phyloP scores from a whole-genome alignment of 116 monocot species.

The Trichopus zeylanicus region DNA sequence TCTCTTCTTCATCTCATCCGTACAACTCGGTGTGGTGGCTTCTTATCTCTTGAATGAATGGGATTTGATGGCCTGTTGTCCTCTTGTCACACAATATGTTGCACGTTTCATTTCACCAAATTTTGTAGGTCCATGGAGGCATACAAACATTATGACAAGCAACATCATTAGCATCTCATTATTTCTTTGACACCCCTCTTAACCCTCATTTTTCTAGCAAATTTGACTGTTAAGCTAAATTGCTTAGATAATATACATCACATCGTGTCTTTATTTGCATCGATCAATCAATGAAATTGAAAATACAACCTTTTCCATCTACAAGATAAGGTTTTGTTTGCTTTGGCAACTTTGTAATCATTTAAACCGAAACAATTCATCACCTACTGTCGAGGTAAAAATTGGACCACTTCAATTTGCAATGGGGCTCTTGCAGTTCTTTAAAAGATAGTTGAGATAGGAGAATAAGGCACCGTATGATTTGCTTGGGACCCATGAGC shows the following conservation, averaged over 20 bases:
- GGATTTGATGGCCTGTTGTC: neutral
- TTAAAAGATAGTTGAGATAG: neutral
- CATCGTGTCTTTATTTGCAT: neutral
- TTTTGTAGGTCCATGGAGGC: neutral
- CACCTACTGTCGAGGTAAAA: too few species aligned
- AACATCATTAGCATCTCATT: too few species aligned
- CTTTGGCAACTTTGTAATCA: neutral
- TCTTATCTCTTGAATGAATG: neutral
- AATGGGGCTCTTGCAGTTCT: neutral
- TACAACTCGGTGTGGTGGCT: neutral
- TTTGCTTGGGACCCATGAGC: neutral
- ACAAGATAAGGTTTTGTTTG: conserved; percentile 2
- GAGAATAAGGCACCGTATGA: neutral
- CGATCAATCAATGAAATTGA: neutral
- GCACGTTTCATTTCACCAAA: neutral
- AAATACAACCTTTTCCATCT: neutral
- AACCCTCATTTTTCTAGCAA: neutral
- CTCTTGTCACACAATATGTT: neutral
- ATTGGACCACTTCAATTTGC: too few species aligned
- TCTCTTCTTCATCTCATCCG: neutral
- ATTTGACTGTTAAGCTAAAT: neutral
- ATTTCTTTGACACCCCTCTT: too few species aligned
- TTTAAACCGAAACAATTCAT: neutral
- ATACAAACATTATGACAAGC: too few species aligned
- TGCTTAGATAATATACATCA: neutral